Percentiles rank a stretch among this genome's conserved stretches.
Conservation (phyloP, 176 grass and related monocot genomes). For the Metroxylon sagu region DNA sequence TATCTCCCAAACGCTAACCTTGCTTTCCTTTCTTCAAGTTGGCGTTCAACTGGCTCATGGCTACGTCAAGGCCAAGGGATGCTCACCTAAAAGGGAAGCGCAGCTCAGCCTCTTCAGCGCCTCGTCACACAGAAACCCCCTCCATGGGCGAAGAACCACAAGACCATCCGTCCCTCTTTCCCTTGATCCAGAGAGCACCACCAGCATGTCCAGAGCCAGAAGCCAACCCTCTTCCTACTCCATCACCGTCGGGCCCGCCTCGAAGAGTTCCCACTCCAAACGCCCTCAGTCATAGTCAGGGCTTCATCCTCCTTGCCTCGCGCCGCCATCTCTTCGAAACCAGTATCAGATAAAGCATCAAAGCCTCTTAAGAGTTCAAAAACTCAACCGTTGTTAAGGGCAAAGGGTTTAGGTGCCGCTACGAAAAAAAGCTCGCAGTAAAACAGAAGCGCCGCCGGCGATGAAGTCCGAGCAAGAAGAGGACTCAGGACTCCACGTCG, state of each 20-base stretch:
- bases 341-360: neutral
- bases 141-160: neutral
- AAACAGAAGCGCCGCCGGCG: neutral
- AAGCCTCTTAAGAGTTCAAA: neutral
- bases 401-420: neutral
- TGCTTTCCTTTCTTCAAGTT: neutral
- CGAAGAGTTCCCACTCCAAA: neutral
- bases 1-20: no score
- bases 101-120: neutral
- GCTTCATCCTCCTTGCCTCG: neutral
- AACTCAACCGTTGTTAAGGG: neutral
- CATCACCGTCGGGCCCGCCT: neutral
- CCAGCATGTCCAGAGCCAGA: neutral
- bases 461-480: neutral
- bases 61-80: neutral
- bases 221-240: neutral
- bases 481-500: neutral
- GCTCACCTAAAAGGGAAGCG: neutral
- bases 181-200: neutral
- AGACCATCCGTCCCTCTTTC: neutral
- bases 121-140: neutral
- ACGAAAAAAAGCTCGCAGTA: neutral
- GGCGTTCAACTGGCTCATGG: neutral
- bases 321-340: neutral
- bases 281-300: neutral